phyloP scores from a whole-genome alignment of 768 basidiomycete species.

The Mycena belliarum region DNA sequence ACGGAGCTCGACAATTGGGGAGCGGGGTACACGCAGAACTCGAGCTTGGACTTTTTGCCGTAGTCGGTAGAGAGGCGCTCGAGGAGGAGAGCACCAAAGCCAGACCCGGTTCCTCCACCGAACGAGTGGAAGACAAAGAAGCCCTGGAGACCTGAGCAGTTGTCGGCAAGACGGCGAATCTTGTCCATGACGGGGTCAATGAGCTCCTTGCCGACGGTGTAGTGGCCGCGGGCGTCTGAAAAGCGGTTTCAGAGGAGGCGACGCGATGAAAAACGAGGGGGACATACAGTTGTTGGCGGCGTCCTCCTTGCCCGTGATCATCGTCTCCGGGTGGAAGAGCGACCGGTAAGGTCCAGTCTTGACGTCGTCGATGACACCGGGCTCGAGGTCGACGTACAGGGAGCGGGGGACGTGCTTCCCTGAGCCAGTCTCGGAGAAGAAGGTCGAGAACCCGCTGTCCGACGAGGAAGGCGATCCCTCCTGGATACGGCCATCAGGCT shows the following conservation, averaged over 20 bases:
- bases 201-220: slow-evolving; percentile 98
- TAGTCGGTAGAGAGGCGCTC: slow-evolving; percentile 98
- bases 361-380: slow-evolving; percentile 94
- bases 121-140: slow-evolving; percentile 99
- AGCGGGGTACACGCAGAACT: slow-evolving; percentile 97
- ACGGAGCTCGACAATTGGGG: slow-evolving; percentile 93
- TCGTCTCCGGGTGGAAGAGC: slow-evolving; percentile 96
- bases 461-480: slow-evolving; percentile 66
- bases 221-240: slow-evolving; percentile 96
- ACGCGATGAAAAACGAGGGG: slow-evolving; percentile 18
- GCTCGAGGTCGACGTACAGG: slow-evolving; percentile 94
- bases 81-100: slow-evolving; percentile 95
- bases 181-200: slow-evolving; percentile 98
- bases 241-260: slow-evolving; percentile 18
- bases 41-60: slow-evolving; percentile 98
- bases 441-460: slow-evolving; percentile 93
- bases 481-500: slow-evolving; percentile 91
- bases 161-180: slow-evolving; percentile 94
- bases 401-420: slow-evolving; percentile 97
- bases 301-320: slow-evolving; percentile 98
- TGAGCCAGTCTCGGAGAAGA: slow-evolving; percentile 93
- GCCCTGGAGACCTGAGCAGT: slow-evolving; percentile 97
- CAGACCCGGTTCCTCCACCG: slow-evolving; percentile 98
- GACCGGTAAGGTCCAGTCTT: slow-evolving; percentile 89
- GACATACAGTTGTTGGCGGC: slow-evolving; percentile 97